phyloP scores from a whole-genome alignment of 2,329 filamentous ascomycete genomes.

The Ceratocystis destructans region DNA sequence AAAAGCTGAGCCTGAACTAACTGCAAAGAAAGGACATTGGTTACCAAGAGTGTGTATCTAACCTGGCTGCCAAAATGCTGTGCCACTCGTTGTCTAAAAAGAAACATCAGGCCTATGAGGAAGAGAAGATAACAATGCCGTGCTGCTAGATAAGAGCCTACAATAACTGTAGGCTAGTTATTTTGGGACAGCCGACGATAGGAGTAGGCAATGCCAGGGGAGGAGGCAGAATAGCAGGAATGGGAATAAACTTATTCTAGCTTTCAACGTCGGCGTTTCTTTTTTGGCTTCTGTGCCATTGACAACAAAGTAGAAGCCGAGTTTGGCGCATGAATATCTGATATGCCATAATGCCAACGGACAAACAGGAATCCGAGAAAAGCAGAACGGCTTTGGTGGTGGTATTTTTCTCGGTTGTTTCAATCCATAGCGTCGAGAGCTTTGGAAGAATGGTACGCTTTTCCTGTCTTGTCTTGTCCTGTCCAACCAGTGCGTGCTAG shows the following conservation, averaged over 20 bases:
- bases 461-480: background rate
- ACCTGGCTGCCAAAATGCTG: too few relatives aligned
- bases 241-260: background rate
- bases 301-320: background rate
- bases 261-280: background rate
- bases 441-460: background rate
- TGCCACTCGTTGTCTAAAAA: too few relatives aligned
- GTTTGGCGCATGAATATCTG: background rate
- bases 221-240: too few relatives aligned
- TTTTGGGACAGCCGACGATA: background rate
- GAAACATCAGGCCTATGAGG: too few relatives aligned
- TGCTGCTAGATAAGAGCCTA: too few relatives aligned
- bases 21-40: too few relatives aligned
- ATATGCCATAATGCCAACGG: background rate
- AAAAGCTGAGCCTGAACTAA: too few relatives aligned
- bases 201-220: background rate
- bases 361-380: background rate
- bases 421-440: background rate
- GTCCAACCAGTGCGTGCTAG: too few relatives aligned
- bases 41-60: too few relatives aligned
- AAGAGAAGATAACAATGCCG: too few relatives aligned
- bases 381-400: background rate
- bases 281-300: constrained; percentile 8
- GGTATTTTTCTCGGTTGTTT: background rate
- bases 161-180: background rate